These are phyloP conservation scores for Solanum acaule DNA, from an alignment of 257 asterid genomes.

Conservation along the genomic window DNA sequence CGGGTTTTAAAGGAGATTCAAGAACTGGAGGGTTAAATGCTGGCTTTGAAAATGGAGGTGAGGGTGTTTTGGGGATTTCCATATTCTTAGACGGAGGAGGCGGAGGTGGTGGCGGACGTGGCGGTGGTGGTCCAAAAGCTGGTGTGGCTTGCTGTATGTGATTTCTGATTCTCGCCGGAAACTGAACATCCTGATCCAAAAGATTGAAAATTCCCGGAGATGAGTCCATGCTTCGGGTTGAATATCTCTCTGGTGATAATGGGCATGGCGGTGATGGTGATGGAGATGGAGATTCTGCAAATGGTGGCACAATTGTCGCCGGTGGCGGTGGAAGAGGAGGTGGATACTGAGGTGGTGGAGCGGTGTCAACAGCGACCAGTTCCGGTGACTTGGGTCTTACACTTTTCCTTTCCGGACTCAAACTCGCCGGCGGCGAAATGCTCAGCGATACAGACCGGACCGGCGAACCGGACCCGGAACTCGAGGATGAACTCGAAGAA, in stretches of 20 bases:
- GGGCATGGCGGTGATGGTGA: background rate
- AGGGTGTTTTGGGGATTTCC: slow-evolving; percentile 6
- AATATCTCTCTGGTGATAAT: background rate
- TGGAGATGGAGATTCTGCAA: background rate
- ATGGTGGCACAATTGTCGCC: background rate
- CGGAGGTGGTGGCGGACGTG: background rate
- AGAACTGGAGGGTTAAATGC: background rate
- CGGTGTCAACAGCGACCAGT: background rate
- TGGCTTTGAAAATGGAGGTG: background rate
- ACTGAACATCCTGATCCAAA: background rate
- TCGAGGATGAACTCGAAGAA: background rate
- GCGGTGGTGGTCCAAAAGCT: background rate
- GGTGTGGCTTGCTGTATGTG: background rate
- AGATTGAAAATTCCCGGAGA: slow-evolving; percentile 2
- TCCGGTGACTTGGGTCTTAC: slow-evolving; percentile 13
- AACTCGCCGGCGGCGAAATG: slow-evolving; percentile 14
- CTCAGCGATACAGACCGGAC: slow-evolving; percentile 6
- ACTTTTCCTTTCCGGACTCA: slow-evolving; percentile 10
- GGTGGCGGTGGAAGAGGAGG: background rate
- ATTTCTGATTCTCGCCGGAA: background rate
- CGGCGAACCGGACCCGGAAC: slow-evolving; percentile 13
- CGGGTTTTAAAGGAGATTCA: background rate
- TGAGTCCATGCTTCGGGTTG: background rate
- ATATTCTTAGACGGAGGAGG: background rate
- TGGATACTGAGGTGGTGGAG: background rate